These are phyloP conservation scores for Blastobotrys attinorum DNA, from an alignment of 805 yeast genomes.

Conservation along the genomic window DNA sequence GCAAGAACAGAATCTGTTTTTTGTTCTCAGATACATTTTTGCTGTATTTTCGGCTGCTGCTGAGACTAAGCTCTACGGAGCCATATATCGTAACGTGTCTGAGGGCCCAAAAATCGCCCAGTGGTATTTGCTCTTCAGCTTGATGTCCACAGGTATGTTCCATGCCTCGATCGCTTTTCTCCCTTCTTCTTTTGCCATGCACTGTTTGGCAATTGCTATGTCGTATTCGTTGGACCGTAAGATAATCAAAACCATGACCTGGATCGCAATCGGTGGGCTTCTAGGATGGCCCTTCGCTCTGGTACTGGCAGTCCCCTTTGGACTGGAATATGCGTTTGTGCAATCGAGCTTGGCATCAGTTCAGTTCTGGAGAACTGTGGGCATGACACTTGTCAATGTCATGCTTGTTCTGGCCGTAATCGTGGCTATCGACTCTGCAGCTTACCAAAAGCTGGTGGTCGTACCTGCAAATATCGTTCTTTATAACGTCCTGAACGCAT, in stretches of 20 bases:
- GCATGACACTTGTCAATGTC: background rate
- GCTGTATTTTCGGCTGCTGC: constrained; percentile 36
- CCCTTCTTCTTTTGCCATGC: constrained; percentile 74
- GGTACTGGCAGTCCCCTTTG: constrained; percentile 55
- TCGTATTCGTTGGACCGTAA: constrained; percentile 14
- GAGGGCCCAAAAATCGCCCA: constrained; percentile 36
- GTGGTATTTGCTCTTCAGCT: constrained; percentile 56
- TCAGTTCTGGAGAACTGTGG: constrained; percentile 15
- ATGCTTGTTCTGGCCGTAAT: constrained; percentile 19
- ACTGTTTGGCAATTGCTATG: constrained; percentile 30
- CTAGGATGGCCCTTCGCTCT: constrained; percentile 90
- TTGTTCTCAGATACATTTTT: constrained; percentile 40
- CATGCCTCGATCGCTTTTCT: constrained; percentile 82
- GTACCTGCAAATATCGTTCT: constrained; percentile 78
- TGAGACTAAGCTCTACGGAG: constrained; percentile 46
- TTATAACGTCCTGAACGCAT: constrained; percentile 69
- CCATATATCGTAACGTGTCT: constrained; percentile 34
- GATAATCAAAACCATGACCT: constrained; percentile 23
- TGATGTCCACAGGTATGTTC: constrained; percentile 71
- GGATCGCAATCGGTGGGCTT: constrained; percentile 59
- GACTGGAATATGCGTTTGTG: constrained; percentile 28
- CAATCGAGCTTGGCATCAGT: constrained; percentile 9
- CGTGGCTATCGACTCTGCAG: constrained; percentile 39
- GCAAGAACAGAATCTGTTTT: constrained; percentile 35
- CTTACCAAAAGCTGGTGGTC: constrained; percentile 51